Evolutionary conservation across 1,139 yeast species (phyloP).

Genomic region (Geotrichum fermentans): DNA sequence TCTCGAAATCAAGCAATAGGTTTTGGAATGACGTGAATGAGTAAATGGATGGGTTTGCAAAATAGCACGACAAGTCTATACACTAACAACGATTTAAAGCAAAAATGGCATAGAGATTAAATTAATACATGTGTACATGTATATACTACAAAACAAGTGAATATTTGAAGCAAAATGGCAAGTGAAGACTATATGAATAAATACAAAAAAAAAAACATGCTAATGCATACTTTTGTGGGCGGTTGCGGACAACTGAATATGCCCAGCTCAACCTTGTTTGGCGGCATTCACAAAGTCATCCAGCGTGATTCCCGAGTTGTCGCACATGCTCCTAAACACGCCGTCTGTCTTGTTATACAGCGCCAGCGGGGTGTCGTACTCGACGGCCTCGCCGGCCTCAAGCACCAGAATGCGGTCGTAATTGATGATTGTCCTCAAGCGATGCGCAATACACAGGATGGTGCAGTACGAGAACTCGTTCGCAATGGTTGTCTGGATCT

Average conservation of each 20-base stretch:
- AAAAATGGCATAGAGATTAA: background rate
- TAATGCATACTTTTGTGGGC: too few species aligned
- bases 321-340: constrained; percentile 59
- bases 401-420: constrained; percentile 64
- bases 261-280: too few species aligned
- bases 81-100: background rate
- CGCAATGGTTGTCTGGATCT: constrained; percentile 61
- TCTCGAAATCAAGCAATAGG: too few species aligned
- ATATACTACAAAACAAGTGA: background rate
- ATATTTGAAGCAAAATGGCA: too few species aligned
- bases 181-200: too few species aligned
- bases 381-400: constrained; percentile 58
- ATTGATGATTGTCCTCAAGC: constrained; percentile 60
- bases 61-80: too few species aligned
- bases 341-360: constrained; percentile 46
- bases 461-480: constrained; percentile 62
- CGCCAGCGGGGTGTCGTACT: constrained; percentile 46
- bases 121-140: background rate
- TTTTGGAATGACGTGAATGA: too few species aligned
- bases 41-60: too few species aligned
- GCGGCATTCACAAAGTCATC: constrained; percentile 43
- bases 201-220: too few species aligned
- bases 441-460: constrained; percentile 73
- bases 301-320: constrained; percentile 46
- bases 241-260: too few species aligned